Evolutionary conservation across 2,329 filamentous ascomycete genomes (phyloP).

Genomic region (Magnaporthiopsis poae): DNA sequence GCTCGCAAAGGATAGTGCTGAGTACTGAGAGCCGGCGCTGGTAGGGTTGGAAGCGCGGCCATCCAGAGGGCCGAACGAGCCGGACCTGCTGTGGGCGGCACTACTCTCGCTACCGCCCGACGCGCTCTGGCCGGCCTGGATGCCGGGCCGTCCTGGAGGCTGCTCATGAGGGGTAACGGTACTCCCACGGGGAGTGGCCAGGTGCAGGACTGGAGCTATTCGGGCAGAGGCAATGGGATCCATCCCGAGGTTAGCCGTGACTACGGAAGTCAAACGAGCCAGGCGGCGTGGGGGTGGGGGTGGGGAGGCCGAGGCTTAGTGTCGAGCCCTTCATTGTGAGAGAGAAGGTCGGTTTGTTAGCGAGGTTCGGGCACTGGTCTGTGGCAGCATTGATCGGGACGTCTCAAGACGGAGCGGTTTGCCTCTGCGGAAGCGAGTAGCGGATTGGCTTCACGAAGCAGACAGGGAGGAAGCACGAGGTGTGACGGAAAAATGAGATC

Average conservation of each 20-base stretch:
- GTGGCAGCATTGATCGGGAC: too few species aligned
- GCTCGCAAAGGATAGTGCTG: constrained; percentile 68
- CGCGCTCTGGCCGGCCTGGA: constrained; percentile 54
- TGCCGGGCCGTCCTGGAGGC: constrained; percentile 39
- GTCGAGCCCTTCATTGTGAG: constrained; percentile 8
- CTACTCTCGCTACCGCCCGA: constrained; percentile 73
- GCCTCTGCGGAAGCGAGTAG: background rate
- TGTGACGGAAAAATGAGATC: background rate
- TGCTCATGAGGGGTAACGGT: constrained; percentile 62
- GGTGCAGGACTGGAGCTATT: constrained; percentile 68
- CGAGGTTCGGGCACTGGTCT: background rate
- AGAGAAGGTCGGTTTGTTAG: background rate
- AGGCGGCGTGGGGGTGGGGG: constrained; percentile 13
- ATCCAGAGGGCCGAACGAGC: constrained; percentile 71
- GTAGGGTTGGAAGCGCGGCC: constrained; percentile 70
- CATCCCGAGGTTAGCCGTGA: too few species aligned
- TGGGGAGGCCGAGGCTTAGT: constrained; percentile 7
- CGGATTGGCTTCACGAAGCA: background rate
- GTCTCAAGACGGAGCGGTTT: background rate
- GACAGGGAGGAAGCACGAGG: background rate
- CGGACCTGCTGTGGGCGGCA: constrained; percentile 67
- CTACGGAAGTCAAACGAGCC: too few species aligned
- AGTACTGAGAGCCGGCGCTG: constrained; percentile 80
- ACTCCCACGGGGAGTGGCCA: constrained; percentile 82
- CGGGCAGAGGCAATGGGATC: too few species aligned